These are phyloP conservation scores for Pythium apleroticum DNA, from an alignment of 352 stramenopile genomes.

Conservation along the genomic window DNA sequence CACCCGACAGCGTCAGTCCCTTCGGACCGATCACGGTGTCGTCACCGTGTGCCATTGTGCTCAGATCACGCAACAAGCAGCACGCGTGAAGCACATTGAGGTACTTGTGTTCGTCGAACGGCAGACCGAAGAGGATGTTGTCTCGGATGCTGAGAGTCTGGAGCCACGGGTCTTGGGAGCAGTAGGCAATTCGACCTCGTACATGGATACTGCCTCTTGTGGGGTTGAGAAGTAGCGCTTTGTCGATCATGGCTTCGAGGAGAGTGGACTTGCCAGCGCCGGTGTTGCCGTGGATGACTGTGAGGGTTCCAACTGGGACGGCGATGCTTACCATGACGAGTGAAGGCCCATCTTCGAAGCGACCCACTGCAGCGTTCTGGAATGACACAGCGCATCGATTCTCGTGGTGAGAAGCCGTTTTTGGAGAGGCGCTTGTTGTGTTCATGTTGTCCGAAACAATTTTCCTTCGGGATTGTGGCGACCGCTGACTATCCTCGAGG, in stretches of 20 bases:
- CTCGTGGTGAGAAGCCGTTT: no score
- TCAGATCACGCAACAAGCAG: conserved; percentile 76
- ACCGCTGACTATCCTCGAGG: conserved; percentile 1
- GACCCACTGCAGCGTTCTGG: conserved; percentile 4
- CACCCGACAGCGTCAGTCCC: conserved; percentile 90
- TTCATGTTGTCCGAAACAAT: no score
- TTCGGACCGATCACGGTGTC: conserved; percentile 92
- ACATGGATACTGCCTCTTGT: conserved; percentile 26
- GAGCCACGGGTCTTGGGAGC: conserved; percentile 83
- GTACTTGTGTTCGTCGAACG: conserved; percentile 37
- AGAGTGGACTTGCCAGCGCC: conserved; percentile 37
- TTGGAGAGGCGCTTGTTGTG: no score
- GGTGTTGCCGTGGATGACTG: conserved; percentile 31
- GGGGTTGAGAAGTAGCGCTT: conserved; percentile 23
- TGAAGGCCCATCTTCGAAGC: conserved; percentile 3
- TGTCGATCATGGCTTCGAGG: conserved; percentile 22
- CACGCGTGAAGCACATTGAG: conserved; percentile 52
- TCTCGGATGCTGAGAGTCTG: conserved; percentile 88
- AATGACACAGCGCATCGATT: neutral
- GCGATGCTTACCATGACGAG: conserved; percentile 11
- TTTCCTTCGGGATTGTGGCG: neutral
- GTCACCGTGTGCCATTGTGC: conserved; percentile 75
- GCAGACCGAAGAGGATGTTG: conserved; percentile 91
- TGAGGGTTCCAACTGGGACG: conserved; percentile 21
- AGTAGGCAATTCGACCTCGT: conserved; percentile 42